A percentile compares a stretch with the other conserved stretches of the same genome.
Evolutionary conservation across 805 yeast species (phyloP).

Genomic region (Isabelozyma gotoi): DNA sequence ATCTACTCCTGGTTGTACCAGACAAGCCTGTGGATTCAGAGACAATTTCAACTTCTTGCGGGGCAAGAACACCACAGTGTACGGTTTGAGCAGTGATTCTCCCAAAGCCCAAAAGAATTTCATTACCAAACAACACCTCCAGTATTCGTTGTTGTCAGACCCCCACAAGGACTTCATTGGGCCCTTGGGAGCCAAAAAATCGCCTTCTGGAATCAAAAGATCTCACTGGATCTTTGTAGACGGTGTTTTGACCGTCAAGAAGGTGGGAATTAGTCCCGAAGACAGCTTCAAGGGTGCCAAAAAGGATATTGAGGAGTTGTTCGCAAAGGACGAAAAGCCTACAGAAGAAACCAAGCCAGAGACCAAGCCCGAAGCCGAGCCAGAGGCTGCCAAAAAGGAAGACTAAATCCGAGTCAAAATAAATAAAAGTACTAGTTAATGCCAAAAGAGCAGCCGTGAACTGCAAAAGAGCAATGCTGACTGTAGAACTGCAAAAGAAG

Average conservation of each 20-base stretch:
- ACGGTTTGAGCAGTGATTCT: slow-evolving; percentile 84
- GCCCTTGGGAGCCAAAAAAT: slow-evolving; percentile 78
- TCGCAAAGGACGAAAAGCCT: neutral
- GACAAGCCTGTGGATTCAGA: slow-evolving; percentile 89
- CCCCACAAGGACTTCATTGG: slow-evolving; percentile 69
- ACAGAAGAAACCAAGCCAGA: slow-evolving; percentile 15
- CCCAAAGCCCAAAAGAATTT: slow-evolving; percentile 76
- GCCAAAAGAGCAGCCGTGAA: neutral
- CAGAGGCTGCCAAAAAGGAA: slow-evolving; percentile 4
- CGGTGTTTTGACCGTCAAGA: slow-evolving; percentile 61
- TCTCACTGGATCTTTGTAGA: slow-evolving; percentile 90
- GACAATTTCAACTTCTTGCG: slow-evolving; percentile 56
- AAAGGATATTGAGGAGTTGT: slow-evolving; percentile 49
- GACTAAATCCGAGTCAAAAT: slow-evolving; percentile 2
- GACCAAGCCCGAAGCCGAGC: slow-evolving; percentile 5
- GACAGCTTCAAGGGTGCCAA: slow-evolving; percentile 60
- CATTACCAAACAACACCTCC: slow-evolving; percentile 68
- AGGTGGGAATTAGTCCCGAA: slow-evolving; percentile 52
- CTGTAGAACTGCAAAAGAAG: too few species aligned
- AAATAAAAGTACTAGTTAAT: too few species aligned
- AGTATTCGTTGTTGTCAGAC: slow-evolving; percentile 75
- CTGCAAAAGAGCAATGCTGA: too few species aligned
- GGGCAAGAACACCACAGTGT: slow-evolving; percentile 54
- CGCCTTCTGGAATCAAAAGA: slow-evolving; percentile 73
- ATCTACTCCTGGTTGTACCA: slow-evolving; percentile 93